A percentile compares a stretch with the other conserved stretches of the same genome.
Conservation (phyloP, 1,284 basidiomycete genomes). For the Microbotryum intermedium region DNA sequence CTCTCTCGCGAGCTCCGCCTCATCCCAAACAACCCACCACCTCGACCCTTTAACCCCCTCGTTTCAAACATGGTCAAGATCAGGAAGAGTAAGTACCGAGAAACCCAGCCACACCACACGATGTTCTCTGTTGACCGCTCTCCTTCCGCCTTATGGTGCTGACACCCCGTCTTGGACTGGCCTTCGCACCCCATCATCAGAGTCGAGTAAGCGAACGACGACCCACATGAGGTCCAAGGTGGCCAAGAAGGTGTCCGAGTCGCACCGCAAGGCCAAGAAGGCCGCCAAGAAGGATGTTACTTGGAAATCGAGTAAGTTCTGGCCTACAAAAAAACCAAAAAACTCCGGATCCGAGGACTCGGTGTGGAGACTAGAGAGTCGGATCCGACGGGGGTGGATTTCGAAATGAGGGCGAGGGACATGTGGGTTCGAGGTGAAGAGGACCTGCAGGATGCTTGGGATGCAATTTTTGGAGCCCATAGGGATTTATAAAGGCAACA, state of each 20-base stretch:
- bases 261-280: constrained; percentile 66
- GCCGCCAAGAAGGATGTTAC: constrained; percentile 72
- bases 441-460: no score
- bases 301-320: constrained; percentile 75
- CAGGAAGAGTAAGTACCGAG: constrained; percentile 22
- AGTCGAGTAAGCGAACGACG: constrained; percentile 70
- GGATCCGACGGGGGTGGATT: no score
- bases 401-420: neutral
- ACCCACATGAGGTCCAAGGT: constrained; percentile 68
- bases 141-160: neutral
- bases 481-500: no score
- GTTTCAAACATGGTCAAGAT: constrained; percentile 28
- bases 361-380: no score
- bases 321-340: no score
- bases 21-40: neutral
- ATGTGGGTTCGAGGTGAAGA: neutral
- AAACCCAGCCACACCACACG: no score
- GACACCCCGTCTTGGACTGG: neutral
- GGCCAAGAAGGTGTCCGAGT: constrained; percentile 69
- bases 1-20: no score
- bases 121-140: neutral
- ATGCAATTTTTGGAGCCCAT: no score
- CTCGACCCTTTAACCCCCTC: neutral
- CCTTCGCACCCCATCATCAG: constrained; percentile 44
- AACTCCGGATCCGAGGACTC: no score